Evolutionary conservation across 805 yeast genomes (phyloP), one percentile per base, ranked within the genome.

Genomic region (Starmerella cellae): DNA sequence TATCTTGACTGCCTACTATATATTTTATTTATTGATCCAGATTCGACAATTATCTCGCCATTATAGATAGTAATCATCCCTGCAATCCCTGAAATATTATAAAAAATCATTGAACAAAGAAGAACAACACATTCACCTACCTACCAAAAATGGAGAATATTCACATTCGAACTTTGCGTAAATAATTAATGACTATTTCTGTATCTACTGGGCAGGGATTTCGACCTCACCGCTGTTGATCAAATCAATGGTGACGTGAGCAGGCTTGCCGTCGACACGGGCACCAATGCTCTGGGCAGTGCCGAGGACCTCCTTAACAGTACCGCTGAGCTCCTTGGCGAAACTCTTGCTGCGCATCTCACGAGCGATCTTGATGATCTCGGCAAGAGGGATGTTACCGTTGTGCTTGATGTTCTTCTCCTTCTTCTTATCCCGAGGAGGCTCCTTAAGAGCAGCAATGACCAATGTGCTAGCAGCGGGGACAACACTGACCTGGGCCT

Each of bases 381-480:
- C 95, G 64, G 85, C 94, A 63, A 91, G 76, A 63, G 95, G 84
- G 64, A 91, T 77, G 88, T 88, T 91, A 76, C 98, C 98, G 68
- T 78, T 79, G 83, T 91, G 98, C 79, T 87, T 85, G 71, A 91
- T 82, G 76, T 91, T 88, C 91, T 91, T 91, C 68, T 91, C 97
- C 94, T 91, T 91, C 93, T 91, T 91, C 77, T 95, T 81, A 80
- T 91, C 98, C 82, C 98, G 88, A 67, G 95, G 95, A 60, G 98
- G 85, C 78, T 91, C 98, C 79, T 91, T 91, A 67, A 91, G 78
- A 60, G 98, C 98, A 68, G 95, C 84, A 72, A 91, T 91, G 68
- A 91, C 95, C 64, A 91, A 79, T 60, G 98, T 85, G 48, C 97
- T 88, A 61, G 98, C 98, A 69, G 97, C 79, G 73, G 98, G 98